A percentile compares a stretch with the other conserved stretches of the same genome.
phyloP scores from a whole-genome alignment of 176 grass and related monocot species.

The Triticum timopheevii region DNA sequence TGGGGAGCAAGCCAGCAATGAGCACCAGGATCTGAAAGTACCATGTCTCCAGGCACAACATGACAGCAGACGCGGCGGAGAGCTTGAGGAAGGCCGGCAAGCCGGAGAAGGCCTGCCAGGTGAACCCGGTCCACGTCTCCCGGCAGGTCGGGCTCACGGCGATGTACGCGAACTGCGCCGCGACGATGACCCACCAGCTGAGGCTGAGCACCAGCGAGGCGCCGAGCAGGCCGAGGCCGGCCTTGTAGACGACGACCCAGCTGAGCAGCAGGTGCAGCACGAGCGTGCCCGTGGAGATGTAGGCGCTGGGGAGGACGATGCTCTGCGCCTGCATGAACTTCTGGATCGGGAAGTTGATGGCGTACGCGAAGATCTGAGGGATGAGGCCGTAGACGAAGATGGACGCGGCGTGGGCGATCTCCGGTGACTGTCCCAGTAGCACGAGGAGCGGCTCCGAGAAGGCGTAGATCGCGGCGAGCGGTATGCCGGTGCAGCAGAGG shows the following conservation, averaged over 20 bases:
- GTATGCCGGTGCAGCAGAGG: slow-evolving; percentile 47
- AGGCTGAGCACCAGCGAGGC: background rate
- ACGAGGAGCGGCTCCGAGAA: slow-evolving; percentile 51
- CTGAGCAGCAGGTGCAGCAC: slow-evolving; percentile 42
- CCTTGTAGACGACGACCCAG: slow-evolving; percentile 43
- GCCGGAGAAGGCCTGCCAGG: background rate
- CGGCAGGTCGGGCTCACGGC: background rate
- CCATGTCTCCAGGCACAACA: background rate
- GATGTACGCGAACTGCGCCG: background rate
- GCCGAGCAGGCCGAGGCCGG: background rate
- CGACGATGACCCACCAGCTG: background rate
- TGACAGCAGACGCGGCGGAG: background rate
- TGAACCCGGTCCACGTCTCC: background rate
- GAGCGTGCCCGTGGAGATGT: slow-evolving; percentile 47
- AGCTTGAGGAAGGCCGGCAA: background rate
- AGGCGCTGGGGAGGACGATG: slow-evolving; percentile 63
- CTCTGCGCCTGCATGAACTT: slow-evolving; percentile 74
- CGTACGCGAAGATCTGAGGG: slow-evolving; percentile 66
- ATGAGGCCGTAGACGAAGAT: slow-evolving; percentile 60
- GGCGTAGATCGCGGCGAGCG: slow-evolving; percentile 42
- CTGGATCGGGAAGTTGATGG: slow-evolving; percentile 60
- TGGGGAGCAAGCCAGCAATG: background rate
- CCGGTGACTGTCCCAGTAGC: slow-evolving; percentile 34
- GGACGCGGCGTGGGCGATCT: slow-evolving; percentile 47
- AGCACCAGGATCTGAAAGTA: background rate